Percentiles rank a stretch among this genome's conserved stretches.
Evolutionary conservation across 2,329 filamentous ascomycete species (phyloP).

Genomic region (Botrytis hyacinthi): DNA sequence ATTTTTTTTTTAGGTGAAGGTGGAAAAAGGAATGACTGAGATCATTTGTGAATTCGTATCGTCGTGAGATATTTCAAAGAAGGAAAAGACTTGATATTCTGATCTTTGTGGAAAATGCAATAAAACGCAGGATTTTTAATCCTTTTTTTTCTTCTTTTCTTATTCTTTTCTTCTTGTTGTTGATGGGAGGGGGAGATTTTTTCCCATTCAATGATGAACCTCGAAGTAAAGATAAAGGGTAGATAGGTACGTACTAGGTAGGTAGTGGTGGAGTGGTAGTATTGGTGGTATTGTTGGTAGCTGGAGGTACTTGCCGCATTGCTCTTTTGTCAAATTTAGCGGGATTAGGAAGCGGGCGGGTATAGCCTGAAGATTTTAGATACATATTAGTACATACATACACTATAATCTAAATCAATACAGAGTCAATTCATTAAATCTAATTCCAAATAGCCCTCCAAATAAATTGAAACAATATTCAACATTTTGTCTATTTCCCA

Average conservation of each 20-base stretch:
- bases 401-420: too few species aligned
- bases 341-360: background rate
- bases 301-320: background rate
- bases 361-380: background rate
- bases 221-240: background rate
- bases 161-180: background rate
- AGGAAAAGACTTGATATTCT: background rate
- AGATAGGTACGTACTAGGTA: background rate
- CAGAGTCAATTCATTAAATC: too few species aligned
- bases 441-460: background rate
- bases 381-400: background rate
- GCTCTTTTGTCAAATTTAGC: background rate
- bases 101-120: background rate
- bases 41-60: slow-evolving; percentile 5
- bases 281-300: background rate
- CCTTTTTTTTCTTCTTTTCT: background rate
- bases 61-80: background rate
- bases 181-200: background rate
- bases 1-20: background rate
- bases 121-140: background rate
- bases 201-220: background rate
- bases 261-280: too few species aligned
- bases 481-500: background rate
- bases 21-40: background rate
- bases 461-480: background rate